Base-by-base conservation (phyloP, 169 alveolate species). In the Blepharisma undulans region DNA sequence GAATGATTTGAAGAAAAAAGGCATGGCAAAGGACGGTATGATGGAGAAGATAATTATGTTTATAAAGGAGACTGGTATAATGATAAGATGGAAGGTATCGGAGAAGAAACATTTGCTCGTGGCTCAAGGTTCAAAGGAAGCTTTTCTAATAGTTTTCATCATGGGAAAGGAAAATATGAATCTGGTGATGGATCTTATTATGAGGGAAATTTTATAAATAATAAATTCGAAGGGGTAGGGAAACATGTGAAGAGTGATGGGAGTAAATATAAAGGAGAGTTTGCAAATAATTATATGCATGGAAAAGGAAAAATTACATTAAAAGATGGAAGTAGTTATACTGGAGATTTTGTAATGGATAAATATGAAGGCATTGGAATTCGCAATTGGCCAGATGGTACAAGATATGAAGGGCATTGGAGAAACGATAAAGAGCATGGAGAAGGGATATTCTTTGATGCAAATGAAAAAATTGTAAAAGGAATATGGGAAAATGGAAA, bases 381-480 rank as follows among this genome's bases (percentile, higher is more conserved):
- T 71, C 94, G 91, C 84, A 90, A 72, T 32, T 93, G 93, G 94
- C 93, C 93, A 29, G 95, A 94, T 91, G 97, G 97, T 71, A 92
- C 96, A 88, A 82, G 89, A 84, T 96, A 93, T 79, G 79, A 93
- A 27, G 98, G 98, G 21, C 90, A 87, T 76, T 96, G 97, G 96
- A 71, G 82, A 80, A 82, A 90, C 27, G 96, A 93, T 27, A 96
- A 96, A 89, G 92, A 96, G 59, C 92, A 93, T 92, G 98, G 98
- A 25, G 72, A 86, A 32, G 96, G 96, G 5, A 85, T 61, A n/a
- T n/a, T n/a, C n/a, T n/a, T n/a, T n/a, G n/a, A n/a, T n/a, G n/a
- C n/a, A n/a, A n/a, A n/a, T n/a, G n/a, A n/a, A n/a, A n/a, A n/a
- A n/a, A n/a, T n/a, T n/a, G n/a, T n/a, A n/a, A n/a, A n/a, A n/a